Evolutionary conservation across 1,284 basidiomycete species (phyloP).

Genomic region (Ceratobasidium sp.): DNA sequence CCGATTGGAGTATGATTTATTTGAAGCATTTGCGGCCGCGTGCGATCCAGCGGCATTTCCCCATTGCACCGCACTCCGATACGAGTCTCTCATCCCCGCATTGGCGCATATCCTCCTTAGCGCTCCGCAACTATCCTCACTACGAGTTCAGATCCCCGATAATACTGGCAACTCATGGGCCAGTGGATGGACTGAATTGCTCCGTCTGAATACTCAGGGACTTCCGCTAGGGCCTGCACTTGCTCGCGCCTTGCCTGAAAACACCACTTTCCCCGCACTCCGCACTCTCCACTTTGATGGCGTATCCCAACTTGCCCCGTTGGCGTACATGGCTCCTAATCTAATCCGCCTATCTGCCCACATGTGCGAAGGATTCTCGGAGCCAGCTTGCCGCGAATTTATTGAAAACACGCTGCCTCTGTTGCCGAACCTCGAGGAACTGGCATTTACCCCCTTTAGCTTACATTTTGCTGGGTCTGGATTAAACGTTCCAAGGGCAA

Average conservation of each 20-base stretch:
- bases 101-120: conserved; percentile 32
- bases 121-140: conserved; percentile 8
- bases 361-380: conserved; percentile 34
- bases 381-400: conserved; percentile 20
- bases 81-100: conserved; percentile 2
- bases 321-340: conserved; percentile 21
- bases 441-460: conserved; percentile 27
- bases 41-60: conserved; percentile 11
- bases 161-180: neutral
- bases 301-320: conserved; percentile 13
- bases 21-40: conserved; percentile 22
- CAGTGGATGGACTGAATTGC: conserved; percentile 22
- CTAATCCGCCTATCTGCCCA: conserved; percentile 17
- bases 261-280: conserved; percentile 29
- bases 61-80: neutral
- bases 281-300: conserved; percentile 23
- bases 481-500: conserved; percentile 19
- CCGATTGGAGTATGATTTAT: conserved; percentile 30
- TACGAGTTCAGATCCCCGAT: conserved; percentile 28
- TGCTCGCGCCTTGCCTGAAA: conserved; percentile 15
- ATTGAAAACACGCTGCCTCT: conserved; percentile 9
- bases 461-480: conserved; percentile 15
- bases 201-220: conserved; percentile 22
- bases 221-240: conserved; percentile 15
- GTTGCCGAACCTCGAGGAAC: conserved; percentile 18